These are phyloP conservation scores for Globisporangium iwayamae DNA, from an alignment of 352 stramenopile genomes.

Conservation along the genomic window DNA sequence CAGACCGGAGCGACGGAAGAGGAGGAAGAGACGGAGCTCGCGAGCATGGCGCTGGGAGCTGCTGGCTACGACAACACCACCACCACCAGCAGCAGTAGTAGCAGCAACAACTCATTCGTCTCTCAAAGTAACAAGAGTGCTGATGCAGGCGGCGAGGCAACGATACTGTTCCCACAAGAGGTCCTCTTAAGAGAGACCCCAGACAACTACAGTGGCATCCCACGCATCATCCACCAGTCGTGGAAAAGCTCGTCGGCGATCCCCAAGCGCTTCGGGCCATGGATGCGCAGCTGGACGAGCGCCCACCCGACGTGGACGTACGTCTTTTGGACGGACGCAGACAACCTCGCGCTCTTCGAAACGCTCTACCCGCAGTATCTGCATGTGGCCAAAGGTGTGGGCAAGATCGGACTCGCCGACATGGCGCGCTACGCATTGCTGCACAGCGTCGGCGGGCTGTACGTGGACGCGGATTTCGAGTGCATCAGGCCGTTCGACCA, in stretches of 20 bases:
- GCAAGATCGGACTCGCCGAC: constrained; percentile 43
- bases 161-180: background rate
- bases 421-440: constrained; percentile 58
- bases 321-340: constrained; percentile 54
- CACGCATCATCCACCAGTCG: constrained; percentile 53
- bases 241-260: constrained; percentile 43
- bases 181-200: background rate
- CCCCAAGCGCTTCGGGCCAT: constrained; percentile 42
- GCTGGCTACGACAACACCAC: background rate
- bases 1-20: background rate
- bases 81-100: background rate
- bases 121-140: background rate
- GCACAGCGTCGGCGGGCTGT: constrained; percentile 45
- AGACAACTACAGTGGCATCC: constrained; percentile 20
- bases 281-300: constrained; percentile 50
- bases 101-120: too few relatives aligned
- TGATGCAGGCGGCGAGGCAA: background rate
- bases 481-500: constrained; percentile 36
- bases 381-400: constrained; percentile 30
- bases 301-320: constrained; percentile 44
- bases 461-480: constrained; percentile 56
- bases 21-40: constrained; percentile 7
- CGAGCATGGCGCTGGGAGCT: background rate
- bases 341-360: constrained; percentile 53
- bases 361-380: constrained; percentile 43